Conservation (phyloP, 73 alveolate species). For the Uronychia setigera region DNA sequence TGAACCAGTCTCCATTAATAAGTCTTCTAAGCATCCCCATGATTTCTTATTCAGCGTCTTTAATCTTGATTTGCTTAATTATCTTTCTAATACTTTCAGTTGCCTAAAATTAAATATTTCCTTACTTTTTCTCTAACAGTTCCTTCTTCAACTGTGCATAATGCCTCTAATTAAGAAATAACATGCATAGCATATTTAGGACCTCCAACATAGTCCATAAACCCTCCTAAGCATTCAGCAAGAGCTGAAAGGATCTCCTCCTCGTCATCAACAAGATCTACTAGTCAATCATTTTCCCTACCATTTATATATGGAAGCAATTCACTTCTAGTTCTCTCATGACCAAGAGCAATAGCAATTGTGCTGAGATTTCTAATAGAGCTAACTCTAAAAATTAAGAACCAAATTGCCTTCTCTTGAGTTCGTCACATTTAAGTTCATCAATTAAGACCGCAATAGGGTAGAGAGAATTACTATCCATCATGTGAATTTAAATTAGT, state of each 20-base stretch:
- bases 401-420: conserved; percentile 35
- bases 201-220: conserved; percentile 95
- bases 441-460: conserved; percentile 66
- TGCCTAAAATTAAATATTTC: conserved; percentile 25
- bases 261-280: conserved; percentile 95
- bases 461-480: conserved; percentile 31
- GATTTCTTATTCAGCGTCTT: conserved; percentile 66
- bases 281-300: conserved; percentile 24
- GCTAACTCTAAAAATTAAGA: too few species aligned
- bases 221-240: conserved; percentile 84
- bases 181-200: conserved; percentile 64
- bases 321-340: conserved; percentile 94
- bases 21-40: conserved; percentile 68
- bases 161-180: conserved; percentile 77
- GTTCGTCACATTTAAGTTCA: conserved; percentile 82
- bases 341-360: conserved; percentile 94
- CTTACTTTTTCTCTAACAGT: conserved; percentile 83
- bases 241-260: conserved; percentile 93
- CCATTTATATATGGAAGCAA: conserved; percentile 93
- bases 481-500: conserved; percentile 11
- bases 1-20: conserved; percentile 76
- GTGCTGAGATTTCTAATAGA: too few species aligned
- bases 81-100: conserved; percentile 72
- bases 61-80: conserved; percentile 35
- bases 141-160: conserved; percentile 82